A percentile compares a stretch with the other conserved stretches of the same genome.
Evolutionary conservation across 2,329 filamentous ascomycete genomes (phyloP).

Genomic region (Ascosphaera apis): DNA sequence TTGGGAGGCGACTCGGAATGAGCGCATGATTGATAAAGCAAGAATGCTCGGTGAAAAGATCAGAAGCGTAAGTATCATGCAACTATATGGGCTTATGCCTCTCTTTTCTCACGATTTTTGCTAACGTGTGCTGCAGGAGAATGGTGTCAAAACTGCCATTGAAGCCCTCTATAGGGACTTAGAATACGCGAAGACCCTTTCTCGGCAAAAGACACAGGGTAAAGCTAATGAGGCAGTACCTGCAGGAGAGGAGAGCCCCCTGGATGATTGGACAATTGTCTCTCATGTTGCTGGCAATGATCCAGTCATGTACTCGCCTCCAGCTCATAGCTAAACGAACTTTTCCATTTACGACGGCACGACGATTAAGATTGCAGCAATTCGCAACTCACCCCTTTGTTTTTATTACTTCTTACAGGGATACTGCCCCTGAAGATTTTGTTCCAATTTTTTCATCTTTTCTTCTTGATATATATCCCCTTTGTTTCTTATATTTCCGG

Average conservation of each 20-base stretch:
- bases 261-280: background rate
- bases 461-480: too few species aligned
- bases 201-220: constrained; percentile 30
- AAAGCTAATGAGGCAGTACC: background rate
- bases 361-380: too few species aligned
- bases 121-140: constrained; percentile 36
- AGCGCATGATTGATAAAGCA: constrained; percentile 80
- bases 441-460: too few species aligned
- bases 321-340: background rate
- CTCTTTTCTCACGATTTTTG: constrained; percentile 5
- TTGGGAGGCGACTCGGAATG: constrained; percentile 76
- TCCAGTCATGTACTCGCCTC: background rate
- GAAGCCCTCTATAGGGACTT: constrained; percentile 86
- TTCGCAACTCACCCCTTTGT: too few species aligned
- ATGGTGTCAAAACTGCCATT: constrained; percentile 74
- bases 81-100: background rate
- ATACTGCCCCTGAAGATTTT: too few species aligned
- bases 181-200: constrained; percentile 70
- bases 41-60: constrained; percentile 65
- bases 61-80: constrained; percentile 39
- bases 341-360: too few species aligned
- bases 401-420: too few species aligned
- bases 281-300: background rate
- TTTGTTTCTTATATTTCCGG: too few species aligned
- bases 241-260: background rate